A percentile compares a stretch with the other conserved stretches of the same genome.
Conservation (phyloP, 228 moss, liverwort and hornwort genomes). For the Sphagnum fallax region DNA sequence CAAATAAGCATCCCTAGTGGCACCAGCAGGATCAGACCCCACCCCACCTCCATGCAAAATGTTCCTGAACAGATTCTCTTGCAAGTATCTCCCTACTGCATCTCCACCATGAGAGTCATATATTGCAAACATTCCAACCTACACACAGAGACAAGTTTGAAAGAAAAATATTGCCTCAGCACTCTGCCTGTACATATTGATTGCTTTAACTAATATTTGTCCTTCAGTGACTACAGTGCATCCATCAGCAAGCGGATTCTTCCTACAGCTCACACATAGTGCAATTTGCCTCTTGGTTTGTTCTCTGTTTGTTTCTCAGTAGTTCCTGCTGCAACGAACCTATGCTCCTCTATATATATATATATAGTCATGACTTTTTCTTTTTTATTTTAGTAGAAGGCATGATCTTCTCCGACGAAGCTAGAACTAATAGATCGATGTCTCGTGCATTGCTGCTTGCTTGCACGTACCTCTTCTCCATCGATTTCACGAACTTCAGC, state of each 20-base stretch:
- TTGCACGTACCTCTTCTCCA: constrained; percentile 34
- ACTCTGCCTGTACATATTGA: background rate
- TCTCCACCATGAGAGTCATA: constrained; percentile 70
- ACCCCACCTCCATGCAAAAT: constrained; percentile 60
- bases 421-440: background rate
- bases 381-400: no score
- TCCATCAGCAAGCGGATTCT: background rate
- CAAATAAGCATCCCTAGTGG: constrained; percentile 77
- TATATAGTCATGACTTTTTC: no score
- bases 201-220: background rate
- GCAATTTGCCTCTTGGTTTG: no score
- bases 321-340: no score
- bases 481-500: constrained; percentile 52
- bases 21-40: constrained; percentile 63
- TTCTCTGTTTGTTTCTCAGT: no score
- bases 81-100: constrained; percentile 36
- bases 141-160: background rate
- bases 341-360: no score
- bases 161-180: background rate
- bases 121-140: constrained; percentile 73
- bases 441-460: background rate
- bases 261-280: no score
- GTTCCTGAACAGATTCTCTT: constrained; percentile 56
- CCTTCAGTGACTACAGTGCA: background rate
- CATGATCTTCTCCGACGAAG: no score